These are phyloP conservation scores for Wickerhamomyces hampshirensis DNA, from an alignment of 805 yeast genomes.

Conservation along the genomic window DNA sequence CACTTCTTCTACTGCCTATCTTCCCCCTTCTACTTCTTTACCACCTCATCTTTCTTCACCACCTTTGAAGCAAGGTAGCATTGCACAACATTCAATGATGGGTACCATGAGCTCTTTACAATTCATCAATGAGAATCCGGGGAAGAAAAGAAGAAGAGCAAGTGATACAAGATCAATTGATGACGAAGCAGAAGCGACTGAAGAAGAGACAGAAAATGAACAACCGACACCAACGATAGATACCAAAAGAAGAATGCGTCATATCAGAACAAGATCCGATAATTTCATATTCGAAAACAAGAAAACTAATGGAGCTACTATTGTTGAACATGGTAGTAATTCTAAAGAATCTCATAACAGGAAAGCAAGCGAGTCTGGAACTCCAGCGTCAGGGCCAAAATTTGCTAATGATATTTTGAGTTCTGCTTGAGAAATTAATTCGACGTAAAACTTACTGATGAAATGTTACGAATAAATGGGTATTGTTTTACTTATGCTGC, in stretches of 20 bases:
- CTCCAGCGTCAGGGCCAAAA: conserved; percentile 19
- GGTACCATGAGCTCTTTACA: conserved; percentile 23
- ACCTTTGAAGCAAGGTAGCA: too few species aligned
- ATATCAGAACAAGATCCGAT: conserved; percentile 20
- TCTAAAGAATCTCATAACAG: too few species aligned
- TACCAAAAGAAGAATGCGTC: conserved; percentile 9
- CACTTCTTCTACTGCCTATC: conserved; percentile 1
- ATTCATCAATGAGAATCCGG: conserved; percentile 27
- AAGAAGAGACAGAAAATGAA: conserved; percentile 7
- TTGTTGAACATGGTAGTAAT: neutral
- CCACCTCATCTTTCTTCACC: conserved; percentile 1
- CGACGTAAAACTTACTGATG: conserved; percentile 1
- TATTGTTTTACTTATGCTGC: too few species aligned
- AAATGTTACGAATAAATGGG: too few species aligned
- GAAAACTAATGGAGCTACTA: neutral
- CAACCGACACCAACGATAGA: neutral
- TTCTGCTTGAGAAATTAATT: conserved; percentile 9
- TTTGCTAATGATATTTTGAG: conserved; percentile 23
- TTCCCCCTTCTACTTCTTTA: conserved; percentile 3
- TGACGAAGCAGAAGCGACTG: conserved; percentile 15
- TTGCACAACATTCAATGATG: conserved; percentile 22
- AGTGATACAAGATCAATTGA: conserved; percentile 22
- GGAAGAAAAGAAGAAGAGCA: conserved; percentile 21
- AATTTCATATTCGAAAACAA: conserved; percentile 8
- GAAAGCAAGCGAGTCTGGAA: too few species aligned